Conservation (phyloP, 2,329 filamentous ascomycete genomes). For the Davidsoniella virescens region DNA sequence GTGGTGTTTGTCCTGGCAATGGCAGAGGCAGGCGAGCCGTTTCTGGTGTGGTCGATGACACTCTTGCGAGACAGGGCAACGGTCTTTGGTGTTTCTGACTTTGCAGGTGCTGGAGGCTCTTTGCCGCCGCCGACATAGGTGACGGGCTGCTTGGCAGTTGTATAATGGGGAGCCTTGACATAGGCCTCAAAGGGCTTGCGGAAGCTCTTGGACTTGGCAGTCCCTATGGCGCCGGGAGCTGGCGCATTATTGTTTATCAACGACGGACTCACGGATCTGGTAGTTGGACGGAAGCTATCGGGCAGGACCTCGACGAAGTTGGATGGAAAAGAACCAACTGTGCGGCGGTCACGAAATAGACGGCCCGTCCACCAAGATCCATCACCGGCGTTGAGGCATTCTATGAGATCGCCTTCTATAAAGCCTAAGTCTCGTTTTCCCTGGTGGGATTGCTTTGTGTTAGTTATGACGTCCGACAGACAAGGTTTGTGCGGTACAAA, state of each 20-base stretch:
- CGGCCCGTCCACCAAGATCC: constrained; percentile 98
- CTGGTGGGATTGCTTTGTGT: constrained; percentile 23
- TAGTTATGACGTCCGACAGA: not conserved
- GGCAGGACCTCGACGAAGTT: constrained; percentile 92
- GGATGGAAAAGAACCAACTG: constrained; percentile 85
- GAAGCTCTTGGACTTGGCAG: constrained; percentile 44
- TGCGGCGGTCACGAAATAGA: constrained; percentile 73
- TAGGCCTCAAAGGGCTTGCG: constrained; percentile 54
- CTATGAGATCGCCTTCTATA: constrained; percentile 92
- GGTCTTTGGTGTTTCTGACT: constrained; percentile 13
- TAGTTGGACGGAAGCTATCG: constrained; percentile 65
- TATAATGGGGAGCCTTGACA: constrained; percentile 49
- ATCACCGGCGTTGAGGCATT: constrained; percentile 94
- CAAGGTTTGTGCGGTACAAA: too few relatives aligned
- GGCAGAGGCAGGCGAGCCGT: constrained; percentile 1
- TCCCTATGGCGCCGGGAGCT: constrained; percentile 20
- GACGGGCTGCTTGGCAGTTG: constrained; percentile 43
- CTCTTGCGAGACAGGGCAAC: constrained; percentile 8
- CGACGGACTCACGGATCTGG: constrained; percentile 44
- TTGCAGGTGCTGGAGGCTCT: constrained; percentile 22
- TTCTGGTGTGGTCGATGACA: constrained; percentile 5
- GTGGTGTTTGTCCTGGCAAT: constrained; percentile 7
- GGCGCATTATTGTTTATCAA: constrained; percentile 35
- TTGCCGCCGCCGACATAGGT: constrained; percentile 32
- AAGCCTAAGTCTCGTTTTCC: constrained; percentile 91